phyloP scores from a whole-genome alignment of 345 rosid species.

The Luvunga scandens region DNA sequence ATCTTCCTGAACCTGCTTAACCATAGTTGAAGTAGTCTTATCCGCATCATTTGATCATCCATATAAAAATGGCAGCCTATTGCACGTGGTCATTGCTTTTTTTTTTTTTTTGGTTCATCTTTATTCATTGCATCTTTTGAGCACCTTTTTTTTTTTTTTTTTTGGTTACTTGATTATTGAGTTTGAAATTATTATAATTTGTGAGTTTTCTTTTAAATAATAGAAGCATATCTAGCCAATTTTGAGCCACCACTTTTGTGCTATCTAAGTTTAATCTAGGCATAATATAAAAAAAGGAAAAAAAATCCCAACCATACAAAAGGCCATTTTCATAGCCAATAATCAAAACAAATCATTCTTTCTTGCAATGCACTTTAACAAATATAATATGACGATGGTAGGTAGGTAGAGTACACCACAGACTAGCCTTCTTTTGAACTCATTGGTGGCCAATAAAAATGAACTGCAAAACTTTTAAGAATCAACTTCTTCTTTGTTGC shows the following conservation, averaged over 20 bases:
- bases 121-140: neutral
- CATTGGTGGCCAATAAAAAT: conserved; percentile 1
- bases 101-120: neutral
- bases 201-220: too few species aligned
- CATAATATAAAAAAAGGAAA: too few species aligned
- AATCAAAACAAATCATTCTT: conserved; percentile 6
- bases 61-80: neutral
- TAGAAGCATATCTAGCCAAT: too few species aligned
- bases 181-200: too few species aligned
- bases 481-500: conserved; percentile 1
- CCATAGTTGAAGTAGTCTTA: neutral
- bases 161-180: too few species aligned
- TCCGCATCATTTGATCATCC: neutral
- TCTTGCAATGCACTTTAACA: conserved; percentile 5
- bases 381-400: neutral
- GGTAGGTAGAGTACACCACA: neutral
- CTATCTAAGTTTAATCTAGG: too few species aligned
- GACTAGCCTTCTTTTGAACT: neutral
- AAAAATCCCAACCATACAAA: too few species aligned
- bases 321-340: neutral
- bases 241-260: too few species aligned
- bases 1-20: neutral
- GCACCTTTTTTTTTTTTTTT: neutral
- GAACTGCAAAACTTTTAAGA: neutral
- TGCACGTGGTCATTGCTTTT: neutral